A percentile compares a stretch with the other conserved stretches of the same genome.
Evolutionary conservation across 495 filamentous ascomycete genomes (phyloP).

Genomic region (Xylaria scruposa): DNA sequence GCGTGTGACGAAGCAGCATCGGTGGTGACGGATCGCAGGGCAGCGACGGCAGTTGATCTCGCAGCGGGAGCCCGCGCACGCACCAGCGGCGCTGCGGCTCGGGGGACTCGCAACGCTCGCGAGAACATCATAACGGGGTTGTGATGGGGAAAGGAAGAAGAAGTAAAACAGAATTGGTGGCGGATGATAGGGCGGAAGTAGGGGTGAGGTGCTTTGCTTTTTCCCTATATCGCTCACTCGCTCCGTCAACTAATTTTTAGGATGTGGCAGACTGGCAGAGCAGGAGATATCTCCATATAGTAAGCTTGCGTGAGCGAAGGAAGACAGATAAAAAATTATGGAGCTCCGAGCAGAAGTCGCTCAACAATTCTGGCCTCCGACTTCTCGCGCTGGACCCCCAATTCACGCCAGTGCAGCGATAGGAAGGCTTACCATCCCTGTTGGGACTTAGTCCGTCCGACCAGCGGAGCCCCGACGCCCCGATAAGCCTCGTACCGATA

Average conservation of each 20-base stretch:
- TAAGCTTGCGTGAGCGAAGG: conserved; percentile 14
- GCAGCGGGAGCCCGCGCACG: conserved; percentile 47
- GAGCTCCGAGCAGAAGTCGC: conserved; percentile 27
- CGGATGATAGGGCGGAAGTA: not conserved
- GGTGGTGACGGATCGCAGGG: conserved; percentile 84
- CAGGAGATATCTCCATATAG: not conserved
- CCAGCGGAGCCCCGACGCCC: conserved; percentile 25
- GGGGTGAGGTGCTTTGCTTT: conserved; percentile 11
- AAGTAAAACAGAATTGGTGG: conserved; percentile 6
- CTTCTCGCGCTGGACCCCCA: not conserved
- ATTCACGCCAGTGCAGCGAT: not conserved
- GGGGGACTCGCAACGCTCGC: conserved; percentile 56
- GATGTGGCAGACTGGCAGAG: not conserved
- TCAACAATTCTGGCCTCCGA: conserved; percentile 28
- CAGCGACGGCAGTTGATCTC: conserved; percentile 53
- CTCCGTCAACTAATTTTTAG: conserved; percentile 9
- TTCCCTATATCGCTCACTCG: conserved; percentile 6
- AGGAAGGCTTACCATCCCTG: not conserved
- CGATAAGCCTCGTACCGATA: conserved; percentile 14
- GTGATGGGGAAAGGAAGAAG: conserved; percentile 14
- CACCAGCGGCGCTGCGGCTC: conserved; percentile 47
- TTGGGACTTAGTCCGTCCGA: conserved; percentile 24
- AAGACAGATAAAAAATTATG: conserved; percentile 24
- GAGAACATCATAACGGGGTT: conserved; percentile 54
- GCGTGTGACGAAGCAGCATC: conserved; percentile 91